Conservation (phyloP, 148 eudicot genomes). For the Nyssa sinensis region DNA sequence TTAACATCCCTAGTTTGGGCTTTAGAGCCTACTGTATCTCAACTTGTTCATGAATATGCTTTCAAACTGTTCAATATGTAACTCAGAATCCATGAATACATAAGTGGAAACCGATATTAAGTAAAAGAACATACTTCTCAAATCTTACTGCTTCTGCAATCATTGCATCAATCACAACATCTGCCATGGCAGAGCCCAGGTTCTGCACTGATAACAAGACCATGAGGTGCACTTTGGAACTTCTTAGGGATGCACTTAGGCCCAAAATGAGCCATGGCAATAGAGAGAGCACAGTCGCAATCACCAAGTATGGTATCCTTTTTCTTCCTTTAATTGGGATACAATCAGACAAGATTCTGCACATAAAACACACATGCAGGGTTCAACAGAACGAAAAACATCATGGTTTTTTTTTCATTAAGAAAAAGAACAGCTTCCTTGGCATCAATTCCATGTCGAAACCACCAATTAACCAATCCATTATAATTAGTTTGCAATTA, state of each 20-base stretch:
- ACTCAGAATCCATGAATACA: not conserved
- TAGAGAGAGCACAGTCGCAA: conserved; percentile 78
- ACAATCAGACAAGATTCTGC: conserved; percentile 91
- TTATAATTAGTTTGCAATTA: not conserved
- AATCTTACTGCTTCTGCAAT: conserved; percentile 90
- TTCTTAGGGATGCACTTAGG: conserved; percentile 48
- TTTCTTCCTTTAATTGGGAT: conserved; percentile 83
- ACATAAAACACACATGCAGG: conserved; percentile 21
- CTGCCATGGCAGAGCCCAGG: conserved; percentile 97
- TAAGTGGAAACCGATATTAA: not conserved
- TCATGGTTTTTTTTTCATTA: not conserved
- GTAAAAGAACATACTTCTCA: conserved; percentile 57
- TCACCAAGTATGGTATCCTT: conserved; percentile 75
- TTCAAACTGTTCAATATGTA: not conserved
- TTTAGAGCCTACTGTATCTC: not conserved
- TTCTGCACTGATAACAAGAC: conserved; percentile 77
- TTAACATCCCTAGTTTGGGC: too few relatives aligned
- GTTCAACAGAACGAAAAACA: conserved; percentile 18
- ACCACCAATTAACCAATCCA: conserved; percentile 3
- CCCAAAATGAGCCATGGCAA: conserved; percentile 81
- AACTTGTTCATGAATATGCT: not conserved
- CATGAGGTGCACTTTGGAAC: conserved; percentile 52
- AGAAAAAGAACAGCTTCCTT: not conserved
- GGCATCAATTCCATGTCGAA: not conserved
- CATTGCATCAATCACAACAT: conserved; percentile 99